Conservation (phyloP, 768 basidiomycete genomes). For the Mycena floridula region DNA sequence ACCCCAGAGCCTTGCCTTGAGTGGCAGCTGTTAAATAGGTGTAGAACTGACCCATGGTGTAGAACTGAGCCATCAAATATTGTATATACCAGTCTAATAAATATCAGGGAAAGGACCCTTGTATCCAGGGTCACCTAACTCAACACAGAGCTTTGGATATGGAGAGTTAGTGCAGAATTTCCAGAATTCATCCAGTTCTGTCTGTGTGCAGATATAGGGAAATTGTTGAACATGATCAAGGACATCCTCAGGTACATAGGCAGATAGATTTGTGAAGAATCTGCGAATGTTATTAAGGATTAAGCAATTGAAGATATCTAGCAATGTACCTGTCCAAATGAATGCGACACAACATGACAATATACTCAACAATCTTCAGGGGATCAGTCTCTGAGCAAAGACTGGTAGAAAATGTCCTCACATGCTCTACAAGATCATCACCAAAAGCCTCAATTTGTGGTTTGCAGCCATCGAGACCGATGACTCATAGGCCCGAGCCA, state of each 20-base stretch:
- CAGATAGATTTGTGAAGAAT: not conserved
- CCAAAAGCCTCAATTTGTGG: not conserved
- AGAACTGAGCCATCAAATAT: no score
- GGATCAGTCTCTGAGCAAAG: not conserved
- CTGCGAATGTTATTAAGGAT: not conserved
- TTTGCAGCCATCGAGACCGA: not conserved
- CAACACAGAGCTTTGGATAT: no score
- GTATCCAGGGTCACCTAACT: no score
- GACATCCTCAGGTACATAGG: not conserved
- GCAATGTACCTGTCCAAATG: not conserved
- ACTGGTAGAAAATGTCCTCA: not conserved
- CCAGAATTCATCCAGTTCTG: not conserved
- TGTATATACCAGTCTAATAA: no score
- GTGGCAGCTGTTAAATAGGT: no score
- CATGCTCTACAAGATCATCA: not conserved
- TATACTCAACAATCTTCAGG: not conserved
- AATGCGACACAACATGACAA: not conserved
- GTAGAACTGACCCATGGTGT: no score
- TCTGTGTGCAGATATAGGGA: not conserved
- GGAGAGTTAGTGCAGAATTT: slow-evolving; percentile 1
- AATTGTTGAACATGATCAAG: not conserved
- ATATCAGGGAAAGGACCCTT: no score
- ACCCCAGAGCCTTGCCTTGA: no score
- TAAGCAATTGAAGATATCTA: not conserved
- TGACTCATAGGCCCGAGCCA: not conserved